These are phyloP conservation scores for Trichoderma harzianum DNA, from an alignment of 2,329 filamentous ascomycete genomes.

Conservation along the genomic window DNA sequence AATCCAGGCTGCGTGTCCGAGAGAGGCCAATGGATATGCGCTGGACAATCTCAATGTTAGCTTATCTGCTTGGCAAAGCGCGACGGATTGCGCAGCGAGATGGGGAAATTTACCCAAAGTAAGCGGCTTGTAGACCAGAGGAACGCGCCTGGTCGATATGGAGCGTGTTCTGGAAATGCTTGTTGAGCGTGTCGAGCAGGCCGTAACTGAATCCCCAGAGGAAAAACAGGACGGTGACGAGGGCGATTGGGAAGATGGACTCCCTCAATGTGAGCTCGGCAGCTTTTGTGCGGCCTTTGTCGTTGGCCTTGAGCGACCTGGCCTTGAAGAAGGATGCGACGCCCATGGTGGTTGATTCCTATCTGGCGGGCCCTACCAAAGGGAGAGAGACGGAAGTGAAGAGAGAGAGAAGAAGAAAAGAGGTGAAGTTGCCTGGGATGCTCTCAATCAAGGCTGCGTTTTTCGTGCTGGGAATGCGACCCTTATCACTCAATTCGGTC, in stretches of 20 bases:
- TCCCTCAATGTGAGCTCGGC: slow-evolving; percentile 61
- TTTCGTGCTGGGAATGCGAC: slow-evolving; percentile 14
- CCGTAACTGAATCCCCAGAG: slow-evolving; percentile 48
- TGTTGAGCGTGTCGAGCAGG: slow-evolving; percentile 47
- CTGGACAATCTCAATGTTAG: slow-evolving; percentile 30
- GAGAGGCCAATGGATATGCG: slow-evolving; percentile 67
- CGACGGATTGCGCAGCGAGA: slow-evolving; percentile 30
- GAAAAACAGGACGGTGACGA: slow-evolving; percentile 49
- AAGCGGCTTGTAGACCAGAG: slow-evolving; percentile 48
- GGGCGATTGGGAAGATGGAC: slow-evolving; percentile 62
- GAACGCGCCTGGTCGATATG: slow-evolving; percentile 43
- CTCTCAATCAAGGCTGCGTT: background rate
- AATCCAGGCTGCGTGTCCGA: slow-evolving; percentile 61
- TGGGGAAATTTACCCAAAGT: slow-evolving; percentile 49
- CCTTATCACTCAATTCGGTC: slow-evolving; percentile 15
- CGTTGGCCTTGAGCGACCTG: slow-evolving; percentile 44
- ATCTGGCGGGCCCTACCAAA: background rate
- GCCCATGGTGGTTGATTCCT: slow-evolving; percentile 32
- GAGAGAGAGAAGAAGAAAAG: background rate
- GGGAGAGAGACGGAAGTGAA: background rate
- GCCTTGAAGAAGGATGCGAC: slow-evolving; percentile 43
- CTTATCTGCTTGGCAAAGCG: background rate
- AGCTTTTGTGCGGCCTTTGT: slow-evolving; percentile 40
- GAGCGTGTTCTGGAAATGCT: slow-evolving; percentile 47
- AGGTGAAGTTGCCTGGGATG: background rate